These are phyloP conservation scores for Fremontodendron californicum DNA, from an alignment of 345 rosid genomes.

Conservation along the genomic window DNA sequence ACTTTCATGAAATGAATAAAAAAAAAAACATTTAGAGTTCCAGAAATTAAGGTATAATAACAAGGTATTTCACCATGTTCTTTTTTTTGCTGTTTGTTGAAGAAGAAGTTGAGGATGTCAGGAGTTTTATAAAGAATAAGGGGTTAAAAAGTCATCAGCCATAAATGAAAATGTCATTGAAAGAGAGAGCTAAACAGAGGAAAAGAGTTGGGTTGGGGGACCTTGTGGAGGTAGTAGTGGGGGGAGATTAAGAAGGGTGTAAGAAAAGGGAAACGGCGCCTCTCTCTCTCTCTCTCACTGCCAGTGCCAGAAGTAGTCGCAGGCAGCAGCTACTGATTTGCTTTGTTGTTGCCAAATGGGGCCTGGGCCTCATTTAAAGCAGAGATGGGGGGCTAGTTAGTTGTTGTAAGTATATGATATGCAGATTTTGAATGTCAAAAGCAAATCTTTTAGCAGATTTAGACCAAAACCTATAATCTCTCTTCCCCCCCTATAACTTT, in stretches of 20 bases:
- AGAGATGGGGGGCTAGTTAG: neutral
- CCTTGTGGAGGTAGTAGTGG: neutral
- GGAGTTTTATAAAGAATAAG: neutral
- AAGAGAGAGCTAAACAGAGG: neutral
- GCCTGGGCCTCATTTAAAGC: slow-evolving; percentile 7
- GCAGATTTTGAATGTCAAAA: slow-evolving; percentile 6
- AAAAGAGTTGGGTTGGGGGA: neutral
- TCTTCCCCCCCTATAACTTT: neutral
- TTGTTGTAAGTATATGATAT: neutral
- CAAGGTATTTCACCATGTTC: neutral
- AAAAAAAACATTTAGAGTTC: neutral
- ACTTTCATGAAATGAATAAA: neutral
- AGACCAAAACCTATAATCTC: neutral
- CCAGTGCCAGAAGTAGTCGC: too few species aligned
- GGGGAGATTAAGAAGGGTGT: neutral
- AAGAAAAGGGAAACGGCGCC: slow-evolving; percentile 15
- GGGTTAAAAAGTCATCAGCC: neutral
- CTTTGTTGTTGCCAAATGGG: neutral
- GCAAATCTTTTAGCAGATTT: slow-evolving; percentile 6
- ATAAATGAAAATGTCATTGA: neutral
- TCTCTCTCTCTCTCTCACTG: neutral
- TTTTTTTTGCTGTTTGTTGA: neutral
- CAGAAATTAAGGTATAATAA: neutral
- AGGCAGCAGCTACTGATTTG: neutral
- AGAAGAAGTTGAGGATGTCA: slow-evolving; percentile 6